Conservation (phyloP, 495 filamentous ascomycete species). For the Eremomyces bilateralis region DNA sequence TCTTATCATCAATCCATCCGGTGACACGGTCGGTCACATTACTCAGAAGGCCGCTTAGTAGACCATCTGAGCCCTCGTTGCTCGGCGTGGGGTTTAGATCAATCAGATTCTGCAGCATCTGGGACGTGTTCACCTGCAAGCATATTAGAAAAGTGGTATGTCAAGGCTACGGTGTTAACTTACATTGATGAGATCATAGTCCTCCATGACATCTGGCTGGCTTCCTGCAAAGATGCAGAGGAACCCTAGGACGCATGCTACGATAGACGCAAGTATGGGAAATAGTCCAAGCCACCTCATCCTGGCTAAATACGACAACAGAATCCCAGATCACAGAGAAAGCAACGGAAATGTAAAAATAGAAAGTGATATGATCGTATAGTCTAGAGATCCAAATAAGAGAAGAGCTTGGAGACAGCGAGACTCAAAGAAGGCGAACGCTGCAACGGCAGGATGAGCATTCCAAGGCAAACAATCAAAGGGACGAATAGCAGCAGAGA, state of each 20-base stretch:
- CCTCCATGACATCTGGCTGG: slow-evolving; percentile 34
- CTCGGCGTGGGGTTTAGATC: slow-evolving; percentile 5
- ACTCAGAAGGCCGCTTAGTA: slow-evolving; percentile 4
- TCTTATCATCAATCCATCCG: slow-evolving; percentile 16
- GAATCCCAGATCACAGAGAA: no score
- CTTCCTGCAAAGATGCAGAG: slow-evolving; percentile 52
- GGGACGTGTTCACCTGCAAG: slow-evolving; percentile 39
- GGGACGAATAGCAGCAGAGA: no score
- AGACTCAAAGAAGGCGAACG: no score
- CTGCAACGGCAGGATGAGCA: no score
- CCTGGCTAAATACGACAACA: no score
- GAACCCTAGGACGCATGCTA: slow-evolving; percentile 43
- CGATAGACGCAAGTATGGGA: slow-evolving; percentile 26
- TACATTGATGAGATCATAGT: slow-evolving; percentile 46
- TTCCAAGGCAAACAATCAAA: no score
- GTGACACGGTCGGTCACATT: slow-evolving; percentile 12
- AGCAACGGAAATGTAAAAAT: no score
- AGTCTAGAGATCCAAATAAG: no score
- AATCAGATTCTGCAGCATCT: slow-evolving; percentile 31
- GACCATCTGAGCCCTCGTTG: slow-evolving; percentile 5
- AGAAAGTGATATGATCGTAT: no score
- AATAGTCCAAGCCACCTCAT: slow-evolving; percentile 21
- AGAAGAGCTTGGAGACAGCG: no score
- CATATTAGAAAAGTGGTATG: slow-evolving; percentile 4
- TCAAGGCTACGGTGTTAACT: slow-evolving; percentile 9